Percentiles rank a stretch among this genome's conserved stretches.
Evolutionary conservation across 805 yeast genomes (phyloP).

Genomic region (Wickerhamiella brachini): DNA sequence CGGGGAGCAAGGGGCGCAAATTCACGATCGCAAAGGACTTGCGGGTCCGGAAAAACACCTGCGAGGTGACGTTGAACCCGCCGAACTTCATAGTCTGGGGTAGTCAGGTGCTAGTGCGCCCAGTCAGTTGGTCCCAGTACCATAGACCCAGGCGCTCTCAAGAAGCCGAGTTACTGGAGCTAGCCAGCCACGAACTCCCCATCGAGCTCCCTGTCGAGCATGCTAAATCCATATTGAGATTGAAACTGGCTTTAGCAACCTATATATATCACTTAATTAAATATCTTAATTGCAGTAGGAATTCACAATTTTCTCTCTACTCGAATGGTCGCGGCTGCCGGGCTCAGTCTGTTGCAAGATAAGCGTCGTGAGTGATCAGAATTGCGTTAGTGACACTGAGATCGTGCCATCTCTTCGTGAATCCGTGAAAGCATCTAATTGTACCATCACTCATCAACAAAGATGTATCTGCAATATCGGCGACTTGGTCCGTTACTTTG

Average conservation of each 20-base stretch:
- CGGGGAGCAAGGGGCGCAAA: slow-evolving; percentile 82
- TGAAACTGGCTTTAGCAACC: no score
- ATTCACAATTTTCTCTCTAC: no score
- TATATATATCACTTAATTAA: no score
- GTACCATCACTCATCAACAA: background rate
- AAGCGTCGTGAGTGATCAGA: background rate
- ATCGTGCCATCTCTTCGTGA: background rate
- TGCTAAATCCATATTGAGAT: no score
- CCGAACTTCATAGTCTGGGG: slow-evolving; percentile 18
- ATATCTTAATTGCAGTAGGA: no score
- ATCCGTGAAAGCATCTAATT: background rate
- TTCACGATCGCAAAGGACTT: slow-evolving; percentile 78
- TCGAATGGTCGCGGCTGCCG: no score
- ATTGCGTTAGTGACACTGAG: background rate
- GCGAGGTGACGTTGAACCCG: slow-evolving; percentile 22
- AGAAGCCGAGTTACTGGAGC: no score
- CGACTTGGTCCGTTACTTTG: background rate
- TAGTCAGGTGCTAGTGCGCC: no score
- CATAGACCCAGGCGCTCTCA: no score
- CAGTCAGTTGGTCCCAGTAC: no score
- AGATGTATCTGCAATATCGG: background rate
- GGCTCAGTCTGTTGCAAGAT: background rate
- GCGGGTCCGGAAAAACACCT: slow-evolving; percentile 38
- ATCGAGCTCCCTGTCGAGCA: no score
- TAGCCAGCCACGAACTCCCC: no score